These are phyloP conservation scores for Cephaloascus fragrans DNA, from an alignment of 805 yeast genomes.

Conservation along the genomic window DNA sequence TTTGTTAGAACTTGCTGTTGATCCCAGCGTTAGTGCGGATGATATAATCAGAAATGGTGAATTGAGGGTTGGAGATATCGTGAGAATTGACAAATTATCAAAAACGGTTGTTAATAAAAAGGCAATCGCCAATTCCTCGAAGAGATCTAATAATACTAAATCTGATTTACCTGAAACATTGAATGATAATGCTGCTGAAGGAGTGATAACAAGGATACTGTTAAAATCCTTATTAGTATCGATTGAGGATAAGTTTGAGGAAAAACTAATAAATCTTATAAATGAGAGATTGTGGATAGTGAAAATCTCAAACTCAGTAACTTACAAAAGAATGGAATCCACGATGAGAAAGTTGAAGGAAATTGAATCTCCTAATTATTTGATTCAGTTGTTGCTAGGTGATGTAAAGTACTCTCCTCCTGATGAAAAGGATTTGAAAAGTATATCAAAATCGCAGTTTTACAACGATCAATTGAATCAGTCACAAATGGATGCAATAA, in stretches of 20 bases:
- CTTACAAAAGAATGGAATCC: conserved; percentile 71
- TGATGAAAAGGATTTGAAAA: conserved; percentile 1
- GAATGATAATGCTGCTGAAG: conserved; percentile 31
- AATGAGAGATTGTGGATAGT: conserved; percentile 56
- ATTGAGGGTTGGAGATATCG: conserved; percentile 69
- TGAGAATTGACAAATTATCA: conserved; percentile 43
- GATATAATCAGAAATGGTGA: conserved; percentile 36
- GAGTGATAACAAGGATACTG: conserved; percentile 53
- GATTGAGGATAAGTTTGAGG: conserved; percentile 48
- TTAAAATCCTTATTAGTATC: conserved; percentile 44
- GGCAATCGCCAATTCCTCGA: conserved; percentile 6
- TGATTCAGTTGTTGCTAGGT: conserved; percentile 39
- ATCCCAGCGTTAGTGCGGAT: conserved; percentile 31
- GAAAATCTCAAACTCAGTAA: conserved; percentile 56
- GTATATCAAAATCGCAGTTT: conserved; percentile 14
- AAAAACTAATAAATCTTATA: conserved; percentile 34
- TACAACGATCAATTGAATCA: conserved; percentile 41
- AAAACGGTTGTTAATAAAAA: conserved; percentile 9
- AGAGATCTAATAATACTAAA: conserved; percentile 17
- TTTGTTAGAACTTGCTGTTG: conserved; percentile 52
- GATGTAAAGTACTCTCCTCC: conserved; percentile 23
- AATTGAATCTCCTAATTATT: conserved; percentile 20
- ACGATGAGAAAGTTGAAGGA: conserved; percentile 61
- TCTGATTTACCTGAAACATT: conserved; percentile 12
- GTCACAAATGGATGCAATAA: conserved; percentile 68